Base-by-base conservation (phyloP, 2,329 filamentous ascomycete genomes). In the Venturia asperata region DNA sequence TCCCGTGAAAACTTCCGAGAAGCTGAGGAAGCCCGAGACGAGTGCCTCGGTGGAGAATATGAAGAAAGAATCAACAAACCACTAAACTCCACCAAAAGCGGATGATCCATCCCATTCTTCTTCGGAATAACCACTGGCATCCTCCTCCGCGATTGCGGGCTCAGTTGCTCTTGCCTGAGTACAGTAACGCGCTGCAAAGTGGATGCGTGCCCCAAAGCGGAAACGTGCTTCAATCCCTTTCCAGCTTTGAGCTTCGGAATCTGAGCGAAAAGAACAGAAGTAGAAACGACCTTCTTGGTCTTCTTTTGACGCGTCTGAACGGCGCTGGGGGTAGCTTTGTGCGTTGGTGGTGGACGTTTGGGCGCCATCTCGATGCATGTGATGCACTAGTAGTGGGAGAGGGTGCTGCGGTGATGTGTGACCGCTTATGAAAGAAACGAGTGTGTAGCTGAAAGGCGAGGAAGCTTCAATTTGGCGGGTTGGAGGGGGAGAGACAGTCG, bases 281-380 rank as follows among this genome's bases (percentile, higher is more conserved):
- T 58, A 34, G 52, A 58, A 37, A 58, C 30, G 52, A 37, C 3
- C 17, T 58, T 58, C 19, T 37, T 58, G 15, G 52, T 24, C 52
- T 37, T 24, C 52, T 37, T 58, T 58, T 58, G 52, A 37, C 52
- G 52, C 27, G 52, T 58, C 24, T 58, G 52, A 13, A 58, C 19
- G 52, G 30, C 52, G 52, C 30, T 58, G 6, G 52, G 52, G 3
- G 52, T 58, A n/a, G 52, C 21, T 9, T 17, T 27, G 47, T 52
- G 47, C 21, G 47, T 52, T 15, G 47, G 47, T 9, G 21, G 24
- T 17, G 47, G 47, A 27, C 47, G 47, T 27, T 27, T 52, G 11
- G 47, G 47, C 13, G 47, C 47, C 47, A 52, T 52, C 42, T 45
- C 7, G 42, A n/a, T n/a, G 3, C 3, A 43, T 6, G 42, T 17